Evolutionary conservation across 495 filamentous ascomycete genomes (phyloP).

Genomic region (Bacidia gigantensis): DNA sequence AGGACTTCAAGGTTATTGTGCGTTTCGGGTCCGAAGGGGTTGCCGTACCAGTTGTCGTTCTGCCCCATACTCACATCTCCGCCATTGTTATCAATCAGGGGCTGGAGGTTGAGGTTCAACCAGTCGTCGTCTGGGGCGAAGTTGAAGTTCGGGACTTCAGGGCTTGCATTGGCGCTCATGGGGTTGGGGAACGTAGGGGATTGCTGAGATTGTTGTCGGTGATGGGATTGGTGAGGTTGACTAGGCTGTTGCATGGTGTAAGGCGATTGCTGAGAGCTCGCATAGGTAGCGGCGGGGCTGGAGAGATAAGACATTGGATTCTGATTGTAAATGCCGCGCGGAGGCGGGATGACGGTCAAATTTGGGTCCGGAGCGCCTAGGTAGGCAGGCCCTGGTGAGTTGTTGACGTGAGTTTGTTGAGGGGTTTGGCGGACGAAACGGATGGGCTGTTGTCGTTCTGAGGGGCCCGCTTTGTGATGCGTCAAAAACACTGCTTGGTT

Average conservation of each 20-base stretch:
- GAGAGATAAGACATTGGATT: constrained; percentile 9
- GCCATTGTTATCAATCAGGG: constrained; percentile 6
- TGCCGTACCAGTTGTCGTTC: constrained; percentile 12
- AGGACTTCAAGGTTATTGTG: constrained; percentile 16
- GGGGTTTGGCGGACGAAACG: constrained; percentile 5
- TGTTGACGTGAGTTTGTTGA: constrained; percentile 24
- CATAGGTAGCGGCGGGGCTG: constrained; percentile 4
- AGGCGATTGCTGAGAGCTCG: background rate
- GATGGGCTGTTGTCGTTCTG: background rate
- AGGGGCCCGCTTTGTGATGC: background rate
- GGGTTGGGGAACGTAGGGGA: background rate
- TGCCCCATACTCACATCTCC: background rate
- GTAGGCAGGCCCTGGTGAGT: constrained; percentile 20
- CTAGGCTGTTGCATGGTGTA: background rate
- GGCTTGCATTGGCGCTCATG: background rate
- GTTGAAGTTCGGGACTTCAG: background rate
- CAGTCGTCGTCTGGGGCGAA: constrained; percentile 25
- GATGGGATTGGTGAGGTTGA: constrained; percentile 5
- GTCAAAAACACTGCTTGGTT: constrained; percentile 3
- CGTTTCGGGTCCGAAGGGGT: constrained; percentile 13
- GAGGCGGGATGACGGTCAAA: constrained; percentile 35
- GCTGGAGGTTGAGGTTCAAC: constrained; percentile 33
- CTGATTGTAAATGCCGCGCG: constrained; percentile 16
- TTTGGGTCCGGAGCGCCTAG: constrained; percentile 27
- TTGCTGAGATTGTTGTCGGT: constrained; percentile 5